Base-by-base conservation (phyloP, 306 rosid species). In the Begonia loranthoides region DNA sequence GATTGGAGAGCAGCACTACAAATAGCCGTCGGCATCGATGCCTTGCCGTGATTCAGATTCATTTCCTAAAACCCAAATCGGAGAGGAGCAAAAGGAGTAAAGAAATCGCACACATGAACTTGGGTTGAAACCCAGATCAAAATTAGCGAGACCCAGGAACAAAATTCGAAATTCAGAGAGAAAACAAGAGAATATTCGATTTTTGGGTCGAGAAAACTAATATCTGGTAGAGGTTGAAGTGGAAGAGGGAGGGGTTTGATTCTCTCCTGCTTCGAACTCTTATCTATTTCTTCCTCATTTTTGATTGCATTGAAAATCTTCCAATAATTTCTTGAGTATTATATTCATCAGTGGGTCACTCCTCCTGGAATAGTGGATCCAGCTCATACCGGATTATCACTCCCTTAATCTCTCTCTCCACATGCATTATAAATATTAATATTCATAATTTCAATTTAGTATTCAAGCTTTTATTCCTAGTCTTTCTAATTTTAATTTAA, bases 281-380 rank as follows among this genome's bases (percentile, higher is more conserved):
- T 7, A 10, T 43, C 15, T 43, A 10, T 43, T 43, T 43, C n/a
- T 43, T 43, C n/a, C 15, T 41, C 52, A 50, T 60, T 19, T 14
- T 56, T 41, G 50, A 45, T 24, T 28, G 50, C 36, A 28, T 28
- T 28, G 36, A 28, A 28, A 28, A 28, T 28, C 36, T 44, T 54
- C n/a, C 57, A 24, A 48, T 33, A 52, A 40, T n/a, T 51, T 78
- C 21, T 33, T 15, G 41, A 43, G 24, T 58, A 53, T 64, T 67
- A 40, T 57, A 75, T 57, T 68, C 17, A 66, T 17, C 48, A 63
- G 82, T 76, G 87, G 79, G 83, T 56, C 65, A 67, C 57, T 61
- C 70, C 57, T 61, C 70, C 72, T 69, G 61, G 60, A 77, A 81
- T 84, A 65, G 82, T 76, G 94, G 96, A 81, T 88, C 86, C 96